A percentile compares a stretch with the other conserved stretches of the same genome.
phyloP scores from a whole-genome alignment of 2,329 filamentous ascomycete genomes.

The Xylariaceae sp. region DNA sequence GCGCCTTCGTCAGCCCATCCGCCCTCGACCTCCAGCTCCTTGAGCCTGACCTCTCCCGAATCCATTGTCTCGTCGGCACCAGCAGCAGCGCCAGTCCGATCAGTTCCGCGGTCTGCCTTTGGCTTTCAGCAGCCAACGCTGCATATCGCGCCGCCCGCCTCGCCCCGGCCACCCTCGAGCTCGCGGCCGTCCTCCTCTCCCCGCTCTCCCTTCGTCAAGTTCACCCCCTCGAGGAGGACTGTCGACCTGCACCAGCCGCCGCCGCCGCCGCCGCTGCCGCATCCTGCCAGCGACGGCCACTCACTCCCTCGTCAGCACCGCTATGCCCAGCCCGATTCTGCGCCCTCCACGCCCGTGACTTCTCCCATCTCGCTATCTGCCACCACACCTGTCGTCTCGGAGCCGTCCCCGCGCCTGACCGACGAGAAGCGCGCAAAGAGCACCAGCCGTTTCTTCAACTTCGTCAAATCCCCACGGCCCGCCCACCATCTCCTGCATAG shows the following conservation, averaged over 20 bases:
- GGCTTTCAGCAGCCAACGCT: constrained; percentile 15
- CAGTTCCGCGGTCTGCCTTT: constrained; percentile 16
- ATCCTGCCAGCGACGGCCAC: constrained; percentile 19
- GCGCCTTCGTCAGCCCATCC: not conserved
- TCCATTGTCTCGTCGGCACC: constrained; percentile 11
- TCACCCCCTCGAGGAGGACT: constrained; percentile 17
- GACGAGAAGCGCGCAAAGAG: constrained; percentile 25
- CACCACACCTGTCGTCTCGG: constrained; percentile 11
- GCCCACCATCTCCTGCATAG: constrained; percentile 17
- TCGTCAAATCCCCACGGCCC: constrained; percentile 20
- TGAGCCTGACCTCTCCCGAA: constrained; percentile 15
- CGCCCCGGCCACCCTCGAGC: constrained; percentile 17
- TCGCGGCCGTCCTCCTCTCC: constrained; percentile 23
- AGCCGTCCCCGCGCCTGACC: constrained; percentile 9
- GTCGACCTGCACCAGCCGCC: constrained; percentile 6
- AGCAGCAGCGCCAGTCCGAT: constrained; percentile 15
- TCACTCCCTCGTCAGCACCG: constrained; percentile 12
- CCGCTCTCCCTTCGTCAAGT: constrained; percentile 25
- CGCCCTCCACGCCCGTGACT: constrained; percentile 11
- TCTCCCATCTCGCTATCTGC: constrained; percentile 14
- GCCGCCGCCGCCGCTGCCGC: constrained; percentile 10
- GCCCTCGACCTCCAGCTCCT: constrained; percentile 6
- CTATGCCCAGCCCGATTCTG: constrained; percentile 12
- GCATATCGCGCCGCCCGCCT: constrained; percentile 18
- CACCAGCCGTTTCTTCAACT: constrained; percentile 26